A percentile compares a stretch with the other conserved stretches of the same genome.
Conservation (phyloP, 2,329 filamentous ascomycete species). For the Tolypocladium tundrense region DNA sequence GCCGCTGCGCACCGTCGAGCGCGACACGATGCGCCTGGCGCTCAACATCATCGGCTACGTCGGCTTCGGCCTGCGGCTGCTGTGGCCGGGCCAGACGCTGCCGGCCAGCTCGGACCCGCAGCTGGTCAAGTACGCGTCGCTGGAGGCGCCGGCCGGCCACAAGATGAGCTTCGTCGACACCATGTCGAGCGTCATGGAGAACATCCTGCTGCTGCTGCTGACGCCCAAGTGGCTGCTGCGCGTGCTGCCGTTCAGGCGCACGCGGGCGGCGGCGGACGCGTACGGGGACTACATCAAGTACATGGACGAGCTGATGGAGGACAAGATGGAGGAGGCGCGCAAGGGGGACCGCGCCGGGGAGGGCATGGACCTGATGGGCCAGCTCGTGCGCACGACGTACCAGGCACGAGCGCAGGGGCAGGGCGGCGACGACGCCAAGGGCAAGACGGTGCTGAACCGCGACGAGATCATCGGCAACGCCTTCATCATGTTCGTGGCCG, state of each 20-base stretch:
- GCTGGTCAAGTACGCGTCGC: constrained; percentile 37
- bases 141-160: constrained; percentile 39
- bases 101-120: constrained; percentile 31
- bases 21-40: constrained; percentile 54
- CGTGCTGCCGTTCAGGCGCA: constrained; percentile 38
- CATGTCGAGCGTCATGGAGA: constrained; percentile 49
- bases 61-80: constrained; percentile 55
- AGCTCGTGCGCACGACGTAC: constrained; percentile 19
- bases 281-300: constrained; percentile 57
- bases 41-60: constrained; percentile 53
- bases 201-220: constrained; percentile 52
- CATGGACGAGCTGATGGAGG: constrained; percentile 57
- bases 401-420: background rate
- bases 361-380: constrained; percentile 43
- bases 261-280: constrained; percentile 42
- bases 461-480: constrained; percentile 65
- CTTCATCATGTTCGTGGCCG: constrained; percentile 59
- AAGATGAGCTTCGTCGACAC: constrained; percentile 57
- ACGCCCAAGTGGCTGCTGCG: constrained; percentile 46
- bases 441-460: constrained; percentile 35
- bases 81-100: constrained; percentile 52
- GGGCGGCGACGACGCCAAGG: constrained; percentile 1
- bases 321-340: constrained; percentile 39
- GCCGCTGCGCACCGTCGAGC: constrained; percentile 46
- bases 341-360: constrained; percentile 26